A percentile compares a stretch with the other conserved stretches of the same genome.
Evolutionary conservation across 2,329 filamentous ascomycete species (phyloP).

Genomic region (Cercospora sesami): DNA sequence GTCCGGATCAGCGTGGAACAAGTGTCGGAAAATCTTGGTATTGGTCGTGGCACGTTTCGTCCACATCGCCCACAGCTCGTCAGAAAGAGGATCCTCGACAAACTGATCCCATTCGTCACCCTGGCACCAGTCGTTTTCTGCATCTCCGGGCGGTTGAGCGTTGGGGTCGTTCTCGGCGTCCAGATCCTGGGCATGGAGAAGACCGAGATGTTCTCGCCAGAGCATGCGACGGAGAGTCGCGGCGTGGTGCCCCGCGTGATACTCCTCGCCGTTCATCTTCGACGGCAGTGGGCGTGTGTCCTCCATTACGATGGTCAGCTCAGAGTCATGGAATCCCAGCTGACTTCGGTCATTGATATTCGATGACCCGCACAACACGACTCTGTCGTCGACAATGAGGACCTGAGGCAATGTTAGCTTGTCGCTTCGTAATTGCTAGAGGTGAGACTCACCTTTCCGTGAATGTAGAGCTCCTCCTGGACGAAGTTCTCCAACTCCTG

Average conservation of each 20-base stretch:
- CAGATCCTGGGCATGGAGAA: conserved; percentile 70
- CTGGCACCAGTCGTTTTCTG: conserved; percentile 72
- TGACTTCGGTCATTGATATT: conserved; percentile 93
- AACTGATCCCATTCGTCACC: conserved; percentile 62
- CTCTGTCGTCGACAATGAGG: conserved; percentile 81
- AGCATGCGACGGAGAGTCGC: conserved; percentile 77
- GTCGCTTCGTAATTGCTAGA: not conserved
- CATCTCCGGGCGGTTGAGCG: conserved; percentile 70
- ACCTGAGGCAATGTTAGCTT: conserved; percentile 36
- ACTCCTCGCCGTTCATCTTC: conserved; percentile 76
- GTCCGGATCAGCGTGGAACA: conserved; percentile 88
- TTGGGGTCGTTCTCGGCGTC: conserved; percentile 69
- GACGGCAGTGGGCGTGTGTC: conserved; percentile 71
- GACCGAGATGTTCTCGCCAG: conserved; percentile 87
- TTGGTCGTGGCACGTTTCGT: conserved; percentile 67
- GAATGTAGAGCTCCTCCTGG: conserved; percentile 94
- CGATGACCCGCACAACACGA: conserved; percentile 66
- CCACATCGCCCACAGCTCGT: conserved; percentile 65
- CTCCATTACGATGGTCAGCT: conserved; percentile 86
- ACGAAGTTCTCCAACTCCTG: conserved; percentile 85
- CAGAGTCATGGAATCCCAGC: conserved; percentile 84
- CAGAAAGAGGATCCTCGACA: conserved; percentile 60
- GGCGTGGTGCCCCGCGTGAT: conserved; percentile 77
- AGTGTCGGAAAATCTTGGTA: conserved; percentile 71
- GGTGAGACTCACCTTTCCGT: conserved; percentile 67